A percentile compares a stretch with the other conserved stretches of the same genome.
Conservation (phyloP, 768 basidiomycete species). For the Tulasnella sp. region DNA sequence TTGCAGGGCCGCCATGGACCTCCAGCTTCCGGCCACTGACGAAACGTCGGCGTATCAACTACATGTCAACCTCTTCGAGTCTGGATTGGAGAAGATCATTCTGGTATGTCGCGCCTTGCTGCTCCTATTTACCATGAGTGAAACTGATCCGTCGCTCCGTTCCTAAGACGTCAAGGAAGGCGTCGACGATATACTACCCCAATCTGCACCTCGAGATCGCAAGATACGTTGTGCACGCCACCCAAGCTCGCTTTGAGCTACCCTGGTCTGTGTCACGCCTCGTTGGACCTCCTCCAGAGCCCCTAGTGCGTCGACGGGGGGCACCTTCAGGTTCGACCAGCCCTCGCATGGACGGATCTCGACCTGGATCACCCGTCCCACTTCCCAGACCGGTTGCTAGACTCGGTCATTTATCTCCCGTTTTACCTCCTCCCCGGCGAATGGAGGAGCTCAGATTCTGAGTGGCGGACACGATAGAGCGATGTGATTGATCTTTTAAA, state of each 20-base stretch:
- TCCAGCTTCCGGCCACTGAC: conserved; percentile 54
- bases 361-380: neutral
- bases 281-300: conserved; percentile 63
- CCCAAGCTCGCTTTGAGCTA: conserved; percentile 56
- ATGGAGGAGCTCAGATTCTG: neutral
- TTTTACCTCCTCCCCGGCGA: neutral
- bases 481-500: too few relatives aligned
- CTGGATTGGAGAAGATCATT: conserved; percentile 83
- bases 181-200: conserved; percentile 89
- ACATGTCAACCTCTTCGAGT: conserved; percentile 79
- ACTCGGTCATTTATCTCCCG: neutral
- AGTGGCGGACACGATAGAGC: too few relatives aligned
- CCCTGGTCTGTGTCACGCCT: conserved; percentile 74
- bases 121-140: too few relatives aligned
- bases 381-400: neutral
- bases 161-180: conserved; percentile 79
- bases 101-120: conserved; percentile 42
- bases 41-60: conserved; percentile 71
- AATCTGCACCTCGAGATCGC: conserved; percentile 88
- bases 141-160: too few relatives aligned
- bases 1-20: conserved; percentile 49
- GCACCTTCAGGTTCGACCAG: neutral
- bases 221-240: conserved; percentile 64
- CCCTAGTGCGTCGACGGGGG: conserved; percentile 4
- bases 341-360: neutral